phyloP scores from a whole-genome alignment of 2,329 filamentous ascomycete species.

The Fusarium sp. region DNA sequence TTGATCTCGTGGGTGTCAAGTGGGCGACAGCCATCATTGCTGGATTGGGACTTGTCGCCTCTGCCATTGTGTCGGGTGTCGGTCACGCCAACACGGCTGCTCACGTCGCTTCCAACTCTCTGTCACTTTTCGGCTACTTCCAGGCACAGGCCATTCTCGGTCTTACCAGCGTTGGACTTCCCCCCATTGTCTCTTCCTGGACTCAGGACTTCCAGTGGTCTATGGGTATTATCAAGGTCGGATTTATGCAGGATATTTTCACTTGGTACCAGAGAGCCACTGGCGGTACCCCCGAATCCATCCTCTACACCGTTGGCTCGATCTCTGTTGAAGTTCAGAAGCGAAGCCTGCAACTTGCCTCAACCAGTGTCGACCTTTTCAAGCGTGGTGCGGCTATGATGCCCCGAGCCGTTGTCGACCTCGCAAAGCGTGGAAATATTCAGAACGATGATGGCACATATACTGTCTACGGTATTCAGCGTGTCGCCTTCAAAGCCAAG shows the following conservation, averaged over 20 bases:
- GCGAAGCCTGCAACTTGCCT: constrained; percentile 58
- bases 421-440: constrained; percentile 68
- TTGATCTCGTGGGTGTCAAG: constrained; percentile 87
- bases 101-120: constrained; percentile 91
- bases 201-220: constrained; percentile 99
- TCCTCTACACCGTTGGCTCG: constrained; percentile 79
- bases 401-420: constrained; percentile 54
- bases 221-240: constrained; percentile 91
- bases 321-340: constrained; percentile 89
- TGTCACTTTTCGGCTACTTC: constrained; percentile 96
- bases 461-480: constrained; percentile 83
- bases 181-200: constrained; percentile 91
- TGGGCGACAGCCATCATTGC: constrained; percentile 92
- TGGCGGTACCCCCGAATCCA: constrained; percentile 83
- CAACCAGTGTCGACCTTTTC: constrained; percentile 57
- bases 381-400: constrained; percentile 68
- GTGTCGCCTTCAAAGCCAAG: constrained; percentile 85
- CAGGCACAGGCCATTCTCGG: constrained; percentile 94
- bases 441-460: constrained; percentile 67
- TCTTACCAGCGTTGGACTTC: constrained; percentile 82
- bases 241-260: constrained; percentile 88
- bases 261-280: constrained; percentile 98
- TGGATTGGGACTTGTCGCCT: constrained; percentile 84
- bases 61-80: constrained; percentile 88
- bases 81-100: constrained; percentile 95